Conservation (phyloP, 768 basidiomycete genomes). For the Boletus huronensis region DNA sequence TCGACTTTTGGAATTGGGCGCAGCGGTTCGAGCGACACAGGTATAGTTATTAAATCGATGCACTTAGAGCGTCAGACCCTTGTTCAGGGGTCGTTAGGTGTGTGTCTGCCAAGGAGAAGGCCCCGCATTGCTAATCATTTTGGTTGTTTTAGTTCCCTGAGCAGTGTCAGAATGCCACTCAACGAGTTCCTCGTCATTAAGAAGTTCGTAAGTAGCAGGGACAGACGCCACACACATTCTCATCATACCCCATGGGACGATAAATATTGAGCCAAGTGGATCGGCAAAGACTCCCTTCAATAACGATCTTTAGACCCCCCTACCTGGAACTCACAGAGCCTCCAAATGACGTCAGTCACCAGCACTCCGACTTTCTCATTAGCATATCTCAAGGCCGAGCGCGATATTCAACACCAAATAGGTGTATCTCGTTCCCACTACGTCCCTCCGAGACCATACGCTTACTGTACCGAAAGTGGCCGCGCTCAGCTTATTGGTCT, state of each 20-base stretch:
- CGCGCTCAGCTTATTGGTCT: slow-evolving; percentile 24
- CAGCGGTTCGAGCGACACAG: neutral
- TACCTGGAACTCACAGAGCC: neutral
- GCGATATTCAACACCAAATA: slow-evolving; percentile 7
- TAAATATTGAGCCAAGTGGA: neutral
- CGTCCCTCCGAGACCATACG: neutral
- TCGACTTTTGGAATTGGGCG: neutral
- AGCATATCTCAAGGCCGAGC: slow-evolving; percentile 3
- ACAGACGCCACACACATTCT: neutral
- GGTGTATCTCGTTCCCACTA: neutral
- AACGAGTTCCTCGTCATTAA: neutral
- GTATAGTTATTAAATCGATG: too few relatives aligned
- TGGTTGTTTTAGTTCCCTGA: neutral
- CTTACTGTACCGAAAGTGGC: slow-evolving; percentile 19
- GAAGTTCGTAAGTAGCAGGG: neutral
- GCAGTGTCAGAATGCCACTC: neutral
- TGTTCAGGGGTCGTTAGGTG: neutral
- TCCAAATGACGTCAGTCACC: slow-evolving; percentile 2
- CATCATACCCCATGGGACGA: neutral
- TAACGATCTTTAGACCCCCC: neutral
- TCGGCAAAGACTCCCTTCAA: neutral
- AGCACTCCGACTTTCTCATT: neutral
- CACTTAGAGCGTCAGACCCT: neutral
- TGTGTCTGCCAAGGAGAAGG: neutral
- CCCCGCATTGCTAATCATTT: neutral